Percentiles rank a stretch among this genome's conserved stretches.
Evolutionary conservation across 2,329 filamentous ascomycete species (phyloP).

Genomic region (Neoscytalidium dimidiatum): DNA sequence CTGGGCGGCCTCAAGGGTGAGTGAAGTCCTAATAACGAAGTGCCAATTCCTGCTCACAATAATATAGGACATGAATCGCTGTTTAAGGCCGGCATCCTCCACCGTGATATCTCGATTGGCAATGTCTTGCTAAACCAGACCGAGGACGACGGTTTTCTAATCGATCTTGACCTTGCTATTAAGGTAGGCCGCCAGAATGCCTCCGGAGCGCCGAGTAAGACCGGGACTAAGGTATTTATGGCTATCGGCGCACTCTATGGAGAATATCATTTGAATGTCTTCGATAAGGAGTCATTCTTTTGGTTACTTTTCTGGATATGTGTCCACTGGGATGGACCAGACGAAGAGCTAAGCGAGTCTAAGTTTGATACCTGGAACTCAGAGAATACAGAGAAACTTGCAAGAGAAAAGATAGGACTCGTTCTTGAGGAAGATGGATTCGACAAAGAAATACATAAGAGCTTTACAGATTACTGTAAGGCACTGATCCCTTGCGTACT

Average conservation of each 20-base stretch:
- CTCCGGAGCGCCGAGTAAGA: slow-evolving; percentile 46
- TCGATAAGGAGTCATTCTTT: slow-evolving; percentile 54
- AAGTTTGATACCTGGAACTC: slow-evolving; percentile 43
- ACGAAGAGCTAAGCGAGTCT: slow-evolving; percentile 23
- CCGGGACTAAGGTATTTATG: slow-evolving; percentile 50
- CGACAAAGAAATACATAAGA: slow-evolving; percentile 29
- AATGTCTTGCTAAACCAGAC: slow-evolving; percentile 51
- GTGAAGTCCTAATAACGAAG: neutral
- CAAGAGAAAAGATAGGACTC: slow-evolving; percentile 26
- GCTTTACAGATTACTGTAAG: slow-evolving; percentile 41
- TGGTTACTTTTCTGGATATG: slow-evolving; percentile 53
- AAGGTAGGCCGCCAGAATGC: slow-evolving; percentile 33
- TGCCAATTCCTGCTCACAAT: neutral
- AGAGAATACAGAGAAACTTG: slow-evolving; percentile 29
- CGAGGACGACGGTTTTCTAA: slow-evolving; percentile 42
- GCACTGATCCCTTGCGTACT: slow-evolving; percentile 43
- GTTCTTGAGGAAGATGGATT: slow-evolving; percentile 30
- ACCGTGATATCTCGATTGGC: slow-evolving; percentile 49
- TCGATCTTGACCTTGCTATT: slow-evolving; percentile 46
- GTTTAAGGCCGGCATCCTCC: slow-evolving; percentile 38
- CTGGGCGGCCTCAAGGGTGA: slow-evolving; percentile 1
- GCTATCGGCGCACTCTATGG: slow-evolving; percentile 46
- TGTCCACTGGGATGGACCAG: slow-evolving; percentile 41
- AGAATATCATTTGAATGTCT: slow-evolving; percentile 49
- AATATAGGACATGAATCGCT: slow-evolving; percentile 37